Evolutionary conservation across 108 stramenopile genomes (phyloP).

Genomic region (Hondaea fermentalgiana): DNA sequence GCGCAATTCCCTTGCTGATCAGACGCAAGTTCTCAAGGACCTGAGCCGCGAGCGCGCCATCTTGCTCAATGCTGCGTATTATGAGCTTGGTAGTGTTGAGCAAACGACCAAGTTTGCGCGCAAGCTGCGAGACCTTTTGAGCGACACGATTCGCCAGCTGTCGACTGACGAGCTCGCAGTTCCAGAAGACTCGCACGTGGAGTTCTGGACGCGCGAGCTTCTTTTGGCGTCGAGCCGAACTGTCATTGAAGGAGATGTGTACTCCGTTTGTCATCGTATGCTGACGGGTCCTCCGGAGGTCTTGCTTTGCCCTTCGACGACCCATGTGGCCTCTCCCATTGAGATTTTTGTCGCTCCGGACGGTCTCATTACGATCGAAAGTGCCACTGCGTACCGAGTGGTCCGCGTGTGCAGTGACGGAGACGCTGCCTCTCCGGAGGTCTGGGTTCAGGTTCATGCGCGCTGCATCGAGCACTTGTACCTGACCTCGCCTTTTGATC

Average conservation of each 20-base stretch:
- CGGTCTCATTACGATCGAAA: background rate
- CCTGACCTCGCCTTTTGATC: background rate
- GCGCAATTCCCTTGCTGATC: background rate
- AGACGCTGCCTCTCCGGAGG: background rate
- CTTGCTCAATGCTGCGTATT: background rate
- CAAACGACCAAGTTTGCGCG: background rate
- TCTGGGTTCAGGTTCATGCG: background rate
- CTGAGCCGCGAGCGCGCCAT: background rate
- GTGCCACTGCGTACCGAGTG: background rate
- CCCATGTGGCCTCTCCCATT: background rate
- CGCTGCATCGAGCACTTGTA: background rate
- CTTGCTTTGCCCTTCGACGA: background rate
- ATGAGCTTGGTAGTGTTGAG: background rate
- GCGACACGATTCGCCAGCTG: background rate
- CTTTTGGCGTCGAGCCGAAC: background rate
- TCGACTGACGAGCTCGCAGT: background rate
- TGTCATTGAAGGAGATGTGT: constrained; percentile 8
- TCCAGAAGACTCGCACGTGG: background rate
- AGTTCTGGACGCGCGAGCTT: background rate
- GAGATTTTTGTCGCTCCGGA: constrained; percentile 7
- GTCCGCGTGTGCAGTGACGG: background rate
- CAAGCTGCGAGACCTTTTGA: background rate
- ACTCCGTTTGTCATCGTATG: background rate
- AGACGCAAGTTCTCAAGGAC: background rate
- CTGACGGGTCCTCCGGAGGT: background rate